Evolutionary conservation across 140 eudicot species (phyloP).

Genomic region (Stevia rebaudiana): DNA sequence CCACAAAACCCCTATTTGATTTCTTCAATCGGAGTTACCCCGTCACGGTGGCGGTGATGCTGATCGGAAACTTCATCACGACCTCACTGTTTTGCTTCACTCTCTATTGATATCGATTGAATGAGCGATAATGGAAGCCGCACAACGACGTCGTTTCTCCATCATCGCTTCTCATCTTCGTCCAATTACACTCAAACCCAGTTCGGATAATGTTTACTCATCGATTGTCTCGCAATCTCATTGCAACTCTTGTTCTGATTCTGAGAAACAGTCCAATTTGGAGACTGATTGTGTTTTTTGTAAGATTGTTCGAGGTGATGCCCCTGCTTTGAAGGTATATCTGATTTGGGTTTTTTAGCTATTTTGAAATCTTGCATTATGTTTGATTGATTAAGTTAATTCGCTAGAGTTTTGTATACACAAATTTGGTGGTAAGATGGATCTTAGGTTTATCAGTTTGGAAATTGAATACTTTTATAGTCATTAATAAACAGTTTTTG

Average conservation of each 20-base stretch:
- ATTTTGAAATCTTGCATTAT: neutral
- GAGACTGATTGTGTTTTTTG: constrained; percentile 62
- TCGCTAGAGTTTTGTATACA: neutral
- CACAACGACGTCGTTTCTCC: constrained; percentile 64
- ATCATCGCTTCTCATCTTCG: constrained; percentile 51
- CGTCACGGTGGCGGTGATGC: neutral
- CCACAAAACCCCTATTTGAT: constrained; percentile 17
- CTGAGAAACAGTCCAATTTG: constrained; percentile 10
- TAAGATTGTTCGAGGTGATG: constrained; percentile 63
- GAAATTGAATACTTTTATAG: constrained; percentile 3
- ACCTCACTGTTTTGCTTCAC: neutral
- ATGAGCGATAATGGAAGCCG: constrained; percentile 30
- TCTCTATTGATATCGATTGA: neutral
- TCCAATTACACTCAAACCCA: constrained; percentile 18
- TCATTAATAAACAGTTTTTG: neutral
- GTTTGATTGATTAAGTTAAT: neutral
- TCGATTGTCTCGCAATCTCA: constrained; percentile 21
- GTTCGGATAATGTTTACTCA: neutral
- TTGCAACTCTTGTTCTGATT: constrained; percentile 31
- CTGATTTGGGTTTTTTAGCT: neutral
- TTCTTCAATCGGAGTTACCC: neutral
- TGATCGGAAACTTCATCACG: constrained; percentile 17
- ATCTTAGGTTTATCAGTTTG: neutral
- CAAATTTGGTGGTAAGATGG: neutral
- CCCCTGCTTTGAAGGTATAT: constrained; percentile 80